Evolutionary conservation across 108 stramenopile species (phyloP).

Genomic region (Craspedostauros australis): DNA sequence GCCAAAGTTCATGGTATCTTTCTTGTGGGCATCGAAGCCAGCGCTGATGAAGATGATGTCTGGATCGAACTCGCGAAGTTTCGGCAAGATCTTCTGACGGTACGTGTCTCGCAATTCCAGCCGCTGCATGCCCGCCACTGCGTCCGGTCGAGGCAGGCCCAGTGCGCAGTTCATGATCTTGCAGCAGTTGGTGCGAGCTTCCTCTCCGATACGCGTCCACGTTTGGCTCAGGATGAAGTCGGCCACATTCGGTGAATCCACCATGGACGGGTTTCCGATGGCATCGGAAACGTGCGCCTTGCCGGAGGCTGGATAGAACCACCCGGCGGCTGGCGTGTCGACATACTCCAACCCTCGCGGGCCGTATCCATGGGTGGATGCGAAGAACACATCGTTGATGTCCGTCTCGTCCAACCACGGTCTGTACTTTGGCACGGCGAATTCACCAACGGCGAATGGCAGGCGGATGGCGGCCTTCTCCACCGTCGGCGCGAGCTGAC

Average conservation of each 20-base stretch:
- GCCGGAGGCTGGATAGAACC: slow-evolving; percentile 89
- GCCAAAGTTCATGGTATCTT: slow-evolving; percentile 88
- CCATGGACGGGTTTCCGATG: slow-evolving; percentile 45
- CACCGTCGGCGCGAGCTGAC: slow-evolving; percentile 73
- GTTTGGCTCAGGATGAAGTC: slow-evolving; percentile 82
- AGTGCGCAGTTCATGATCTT: slow-evolving; percentile 85
- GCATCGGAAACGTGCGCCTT: slow-evolving; percentile 56
- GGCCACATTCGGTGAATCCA: slow-evolving; percentile 61
- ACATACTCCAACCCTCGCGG: slow-evolving; percentile 63
- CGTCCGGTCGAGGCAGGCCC: slow-evolving; percentile 60
- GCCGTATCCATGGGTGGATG: slow-evolving; percentile 90
- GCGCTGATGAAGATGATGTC: slow-evolving; percentile 97
- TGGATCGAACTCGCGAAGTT: slow-evolving; percentile 85
- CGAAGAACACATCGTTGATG: slow-evolving; percentile 86
- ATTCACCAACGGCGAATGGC: slow-evolving; percentile 72
- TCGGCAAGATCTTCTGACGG: slow-evolving; percentile 76
- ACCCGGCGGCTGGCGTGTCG: slow-evolving; percentile 55
- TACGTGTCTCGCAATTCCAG: slow-evolving; percentile 82
- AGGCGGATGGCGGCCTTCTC: slow-evolving; percentile 67
- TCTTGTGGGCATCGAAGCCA: slow-evolving; percentile 97
- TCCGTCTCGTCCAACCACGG: slow-evolving; percentile 92
- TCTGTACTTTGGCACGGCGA: slow-evolving; percentile 62
- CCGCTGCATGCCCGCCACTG: slow-evolving; percentile 76
- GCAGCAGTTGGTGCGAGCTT: slow-evolving; percentile 64
- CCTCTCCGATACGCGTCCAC: slow-evolving; percentile 84